Conservation (phyloP, 2,329 filamentous ascomycete genomes). For the Fusarium sublunatum region DNA sequence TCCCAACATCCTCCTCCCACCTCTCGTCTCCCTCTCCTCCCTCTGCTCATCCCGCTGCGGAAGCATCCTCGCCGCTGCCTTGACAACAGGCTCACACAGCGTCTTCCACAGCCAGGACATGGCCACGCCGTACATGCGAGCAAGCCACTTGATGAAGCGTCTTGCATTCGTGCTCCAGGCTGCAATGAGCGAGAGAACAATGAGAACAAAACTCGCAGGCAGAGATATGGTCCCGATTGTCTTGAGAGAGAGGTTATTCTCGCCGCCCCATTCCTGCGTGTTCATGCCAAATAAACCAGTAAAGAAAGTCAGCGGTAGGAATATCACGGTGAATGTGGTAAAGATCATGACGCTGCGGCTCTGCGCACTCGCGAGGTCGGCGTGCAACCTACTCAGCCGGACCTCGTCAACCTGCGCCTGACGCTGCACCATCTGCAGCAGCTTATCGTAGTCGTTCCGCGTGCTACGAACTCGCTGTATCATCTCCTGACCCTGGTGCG, state of each 20-base stretch:
- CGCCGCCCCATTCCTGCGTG: conserved; percentile 68
- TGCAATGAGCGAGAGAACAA: conserved; percentile 62
- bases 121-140: conserved; percentile 15
- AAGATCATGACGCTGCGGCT: conserved; percentile 74
- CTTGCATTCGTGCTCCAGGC: conserved; percentile 65
- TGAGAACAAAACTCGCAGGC: conserved; percentile 61
- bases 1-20: conserved; percentile 26
- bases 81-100: conserved; percentile 40
- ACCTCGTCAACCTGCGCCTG: conserved; percentile 75
- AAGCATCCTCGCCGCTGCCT: conserved; percentile 23
- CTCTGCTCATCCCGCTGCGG: conserved; percentile 35
- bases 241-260: conserved; percentile 56
- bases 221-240: conserved; percentile 62
- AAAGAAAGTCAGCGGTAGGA: conserved; percentile 73
- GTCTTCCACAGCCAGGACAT: conserved; percentile 40
- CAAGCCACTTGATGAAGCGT: conserved; percentile 45
- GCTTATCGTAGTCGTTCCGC: conserved; percentile 71
- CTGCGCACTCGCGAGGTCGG: conserved; percentile 71
- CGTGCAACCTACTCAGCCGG: conserved; percentile 69
- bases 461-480: conserved; percentile 66
- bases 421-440: conserved; percentile 74
- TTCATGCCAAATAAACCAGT: conserved; percentile 75
- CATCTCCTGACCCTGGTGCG: conserved; percentile 67
- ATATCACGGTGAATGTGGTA: conserved; percentile 72
- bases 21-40: conserved; percentile 35